A percentile compares a stretch with the other conserved stretches of the same genome.
phyloP scores from a whole-genome alignment of 1,284 basidiomycete genomes.

The Microbotryum violaceum region DNA sequence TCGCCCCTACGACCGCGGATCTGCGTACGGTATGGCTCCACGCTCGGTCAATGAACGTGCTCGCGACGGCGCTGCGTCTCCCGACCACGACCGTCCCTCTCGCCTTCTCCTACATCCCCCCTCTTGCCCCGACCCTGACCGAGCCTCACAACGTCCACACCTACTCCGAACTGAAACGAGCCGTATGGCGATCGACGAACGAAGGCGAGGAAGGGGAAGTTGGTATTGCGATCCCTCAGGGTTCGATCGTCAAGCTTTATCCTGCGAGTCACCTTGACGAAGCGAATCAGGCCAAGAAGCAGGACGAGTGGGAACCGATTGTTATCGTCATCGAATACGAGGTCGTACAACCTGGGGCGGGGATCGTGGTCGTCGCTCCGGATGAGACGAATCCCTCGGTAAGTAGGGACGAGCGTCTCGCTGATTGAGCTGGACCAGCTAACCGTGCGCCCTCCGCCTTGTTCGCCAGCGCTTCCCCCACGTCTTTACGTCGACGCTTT shows the following conservation, averaged over 20 bases:
- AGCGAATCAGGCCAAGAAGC: slow-evolving; percentile 12
- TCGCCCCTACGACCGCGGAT: slow-evolving; percentile 66
- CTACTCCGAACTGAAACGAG: slow-evolving; percentile 89
- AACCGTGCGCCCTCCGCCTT: too few relatives aligned
- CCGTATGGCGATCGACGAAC: slow-evolving; percentile 77
- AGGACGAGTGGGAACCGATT: slow-evolving; percentile 65
- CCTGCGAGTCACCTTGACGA: background rate
- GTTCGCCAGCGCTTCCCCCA: slow-evolving; percentile 71
- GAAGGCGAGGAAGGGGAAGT: slow-evolving; percentile 91
- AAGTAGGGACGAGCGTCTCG: slow-evolving; percentile 41
- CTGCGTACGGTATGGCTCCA: slow-evolving; percentile 75
- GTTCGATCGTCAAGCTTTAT: slow-evolving; percentile 39
- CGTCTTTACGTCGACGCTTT: slow-evolving; percentile 80
- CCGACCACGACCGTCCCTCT: slow-evolving; percentile 53
- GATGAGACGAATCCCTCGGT: slow-evolving; percentile 75
- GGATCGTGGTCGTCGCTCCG: slow-evolving; percentile 76
- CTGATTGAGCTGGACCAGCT: background rate
- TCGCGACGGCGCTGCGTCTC: slow-evolving; percentile 24
- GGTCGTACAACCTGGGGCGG: slow-evolving; percentile 69
- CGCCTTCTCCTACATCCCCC: slow-evolving; percentile 39
- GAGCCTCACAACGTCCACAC: slow-evolving; percentile 58
- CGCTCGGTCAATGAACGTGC: slow-evolving; percentile 72
- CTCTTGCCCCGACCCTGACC: slow-evolving; percentile 62
- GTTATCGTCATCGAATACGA: slow-evolving; percentile 70
- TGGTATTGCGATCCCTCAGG: slow-evolving; percentile 77